Conservation (phyloP, 1,284 basidiomycete genomes). For the Phlebopus sp. region DNA sequence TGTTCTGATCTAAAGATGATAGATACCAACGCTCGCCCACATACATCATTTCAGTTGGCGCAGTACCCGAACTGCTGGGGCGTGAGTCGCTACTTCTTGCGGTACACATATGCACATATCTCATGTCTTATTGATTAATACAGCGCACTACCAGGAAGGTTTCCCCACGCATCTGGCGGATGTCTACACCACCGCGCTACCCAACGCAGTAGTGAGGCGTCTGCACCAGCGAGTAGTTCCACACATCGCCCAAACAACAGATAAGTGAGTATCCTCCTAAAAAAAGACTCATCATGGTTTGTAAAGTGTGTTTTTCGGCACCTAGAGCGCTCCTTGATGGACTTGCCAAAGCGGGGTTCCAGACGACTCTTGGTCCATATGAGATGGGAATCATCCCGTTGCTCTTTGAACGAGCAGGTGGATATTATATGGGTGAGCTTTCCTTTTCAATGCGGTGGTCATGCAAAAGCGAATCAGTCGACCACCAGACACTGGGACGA, state of each 20-base stretch:
- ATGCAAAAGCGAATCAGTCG: neutral
- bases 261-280: conserved; percentile 15
- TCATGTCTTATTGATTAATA: neutral
- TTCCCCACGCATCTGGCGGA: conserved; percentile 28
- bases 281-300: no score
- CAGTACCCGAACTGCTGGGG: conserved; percentile 6
- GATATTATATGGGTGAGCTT: conserved; percentile 39
- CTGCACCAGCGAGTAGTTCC: conserved; percentile 7
- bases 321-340: conserved; percentile 36
- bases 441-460: no score
- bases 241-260: conserved; percentile 16
- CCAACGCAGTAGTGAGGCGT: conserved; percentile 16
- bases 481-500: conserved; percentile 33
- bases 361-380: conserved; percentile 40
- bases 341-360: conserved; percentile 42
- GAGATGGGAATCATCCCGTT: conserved; percentile 37
- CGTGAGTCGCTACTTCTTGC: conserved; percentile 14
- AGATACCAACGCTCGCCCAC: conserved; percentile 30
- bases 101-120: conserved; percentile 12
- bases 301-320: neutral
- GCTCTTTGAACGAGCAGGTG: conserved; percentile 37
- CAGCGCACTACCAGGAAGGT: conserved; percentile 20
- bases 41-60: conserved; percentile 21
- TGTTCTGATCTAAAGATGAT: conserved; percentile 7
- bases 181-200: conserved; percentile 17